Base-by-base conservation (phyloP, 495 filamentous ascomycete species). In the Lindgomyces ingoldianus region DNA sequence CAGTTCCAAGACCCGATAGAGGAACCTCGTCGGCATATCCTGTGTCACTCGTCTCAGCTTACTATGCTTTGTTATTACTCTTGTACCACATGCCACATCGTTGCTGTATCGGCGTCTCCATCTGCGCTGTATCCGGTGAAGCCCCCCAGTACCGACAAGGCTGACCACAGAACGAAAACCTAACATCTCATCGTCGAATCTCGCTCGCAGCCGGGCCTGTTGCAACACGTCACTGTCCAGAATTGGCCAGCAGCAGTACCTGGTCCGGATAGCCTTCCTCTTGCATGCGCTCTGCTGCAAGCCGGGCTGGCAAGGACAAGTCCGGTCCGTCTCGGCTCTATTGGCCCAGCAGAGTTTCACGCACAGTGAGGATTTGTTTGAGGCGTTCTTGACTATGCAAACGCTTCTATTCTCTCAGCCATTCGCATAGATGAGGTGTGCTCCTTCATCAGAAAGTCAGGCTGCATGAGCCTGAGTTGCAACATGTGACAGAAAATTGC, bases 311-410 rank as follows among this genome's bases (percentile, higher is more conserved):
- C 21, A 19, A 12, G 11, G 8, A 8, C 52, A 33, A 21, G 11
- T 33, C 52, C 26, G 52, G 4, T 3, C 3, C 11, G 30, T 21
- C 52, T 27, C 52, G n/a, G n/a, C n/a, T n/a, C n/a, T n/a, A 55
- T 55, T 55, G 52, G 52, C 26, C 25, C 6, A 33, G 18, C 49
- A 10, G 26, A 55, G 52, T 39, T 33, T 55, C 29, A 55, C 52
- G 52, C 52, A 8, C 26, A 41, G 52, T 16, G 52, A 36, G 52
- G 52, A 22, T 55, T 52, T 16, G 25, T 25, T 18, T 48, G 33
- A n/a, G 57, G 57, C 57, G 57, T 27, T 19, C 57, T 33, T 21
- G 10, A 27, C 48, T 46, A 61, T 61, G 58, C 58, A 61, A 44
- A 19, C 48, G 58, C 47, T 45, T n/a, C 44, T n/a, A 2, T 36